Percentiles rank a stretch among this genome's conserved stretches.
Evolutionary conservation across 257 asterid genomes (phyloP).

Genomic region (Rauvolfia tetraphylla): DNA sequence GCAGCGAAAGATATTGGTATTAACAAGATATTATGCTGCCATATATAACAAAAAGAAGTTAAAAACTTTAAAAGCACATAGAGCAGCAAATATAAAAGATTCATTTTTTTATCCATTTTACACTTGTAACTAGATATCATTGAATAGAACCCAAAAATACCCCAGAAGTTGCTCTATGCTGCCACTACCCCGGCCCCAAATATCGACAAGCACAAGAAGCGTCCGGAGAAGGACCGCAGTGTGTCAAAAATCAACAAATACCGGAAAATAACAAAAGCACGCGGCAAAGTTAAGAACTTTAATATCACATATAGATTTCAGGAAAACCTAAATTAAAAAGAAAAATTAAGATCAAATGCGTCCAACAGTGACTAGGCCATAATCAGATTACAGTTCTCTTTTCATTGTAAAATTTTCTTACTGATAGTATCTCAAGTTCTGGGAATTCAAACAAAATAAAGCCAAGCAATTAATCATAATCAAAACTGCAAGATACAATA

Average conservation of each 20-base stretch:
- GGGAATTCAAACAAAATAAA: background rate
- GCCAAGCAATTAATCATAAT: background rate
- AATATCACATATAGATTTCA: background rate
- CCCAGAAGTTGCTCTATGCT: background rate
- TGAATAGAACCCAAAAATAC: background rate
- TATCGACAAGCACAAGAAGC: background rate
- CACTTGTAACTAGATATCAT: background rate
- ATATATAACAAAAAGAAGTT: background rate
- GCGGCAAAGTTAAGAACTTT: background rate
- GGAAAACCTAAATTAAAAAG: background rate
- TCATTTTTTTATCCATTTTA: background rate
- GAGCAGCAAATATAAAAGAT: background rate
- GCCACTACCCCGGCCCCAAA: background rate
- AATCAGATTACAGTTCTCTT: background rate
- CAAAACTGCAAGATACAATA: background rate
- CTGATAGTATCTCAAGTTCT: background rate
- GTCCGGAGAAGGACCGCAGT: no score
- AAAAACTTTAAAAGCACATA: background rate
- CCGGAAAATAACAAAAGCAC: background rate
- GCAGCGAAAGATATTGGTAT: slow-evolving; percentile 12
- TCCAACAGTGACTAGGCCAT: background rate
- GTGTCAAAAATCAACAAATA: background rate
- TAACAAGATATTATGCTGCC: slow-evolving; percentile 16
- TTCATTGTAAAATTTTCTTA: background rate
- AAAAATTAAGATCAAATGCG: background rate